These are phyloP conservation scores for Nakaseomyces sp. DNA, from an alignment of 1,139 yeast species.

Conservation along the genomic window DNA sequence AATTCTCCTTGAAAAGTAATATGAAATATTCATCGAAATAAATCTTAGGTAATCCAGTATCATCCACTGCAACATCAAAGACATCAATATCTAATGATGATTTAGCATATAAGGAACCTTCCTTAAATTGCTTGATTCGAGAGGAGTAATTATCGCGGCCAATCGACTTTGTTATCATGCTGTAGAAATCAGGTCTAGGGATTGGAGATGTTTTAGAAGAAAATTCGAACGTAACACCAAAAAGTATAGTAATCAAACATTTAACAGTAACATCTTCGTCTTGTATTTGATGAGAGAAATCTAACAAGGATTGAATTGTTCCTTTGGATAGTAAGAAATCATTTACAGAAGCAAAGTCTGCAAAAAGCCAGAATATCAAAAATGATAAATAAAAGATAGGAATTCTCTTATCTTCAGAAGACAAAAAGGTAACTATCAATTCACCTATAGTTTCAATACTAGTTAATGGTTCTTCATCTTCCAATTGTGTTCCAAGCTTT, in stretches of 20 bases:
- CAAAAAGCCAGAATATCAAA: constrained; percentile 69
- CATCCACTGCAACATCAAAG: constrained; percentile 48
- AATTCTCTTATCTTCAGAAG: constrained; percentile 61
- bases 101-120: constrained; percentile 45
- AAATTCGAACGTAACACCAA: constrained; percentile 80
- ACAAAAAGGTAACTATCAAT: constrained; percentile 57
- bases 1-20: constrained; percentile 59
- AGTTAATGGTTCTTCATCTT: constrained; percentile 67
- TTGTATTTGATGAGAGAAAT: constrained; percentile 56
- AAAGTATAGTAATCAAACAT: constrained; percentile 62
- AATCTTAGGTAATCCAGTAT: constrained; percentile 80
- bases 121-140: constrained; percentile 64
- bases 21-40: constrained; percentile 63
- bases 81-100: constrained; percentile 42
- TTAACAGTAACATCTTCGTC: constrained; percentile 56
- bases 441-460: constrained; percentile 76
- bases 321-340: constrained; percentile 67
- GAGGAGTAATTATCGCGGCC: constrained; percentile 76
- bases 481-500: constrained; percentile 55
- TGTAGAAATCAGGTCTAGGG: constrained; percentile 53
- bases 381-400: constrained; percentile 74
- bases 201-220: constrained; percentile 65
- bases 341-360: constrained; percentile 64
- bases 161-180: constrained; percentile 49
- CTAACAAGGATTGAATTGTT: constrained; percentile 55